Conservation (phyloP, 345 rosid species). For the Camelina sativa region DNA sequence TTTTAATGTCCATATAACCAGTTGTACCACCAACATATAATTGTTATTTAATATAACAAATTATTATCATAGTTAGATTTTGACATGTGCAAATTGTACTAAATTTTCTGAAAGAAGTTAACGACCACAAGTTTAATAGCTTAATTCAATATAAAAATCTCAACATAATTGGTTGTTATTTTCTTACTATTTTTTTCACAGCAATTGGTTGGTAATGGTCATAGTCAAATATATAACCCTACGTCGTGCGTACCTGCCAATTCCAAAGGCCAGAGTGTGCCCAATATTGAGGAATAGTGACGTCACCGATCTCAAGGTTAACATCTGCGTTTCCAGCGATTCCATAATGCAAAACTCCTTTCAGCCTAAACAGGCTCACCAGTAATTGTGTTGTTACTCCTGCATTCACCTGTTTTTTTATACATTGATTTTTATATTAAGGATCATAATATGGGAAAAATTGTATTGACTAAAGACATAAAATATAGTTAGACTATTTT, state of each 20-base stretch:
- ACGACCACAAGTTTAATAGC: background rate
- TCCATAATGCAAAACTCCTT: constrained; percentile 76
- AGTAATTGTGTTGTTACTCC: constrained; percentile 65
- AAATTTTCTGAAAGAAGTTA: background rate
- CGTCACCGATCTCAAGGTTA: constrained; percentile 64
- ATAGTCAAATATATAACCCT: background rate
- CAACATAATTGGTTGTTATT: background rate
- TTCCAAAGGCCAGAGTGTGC: constrained; percentile 81
- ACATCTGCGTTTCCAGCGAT: constrained; percentile 77
- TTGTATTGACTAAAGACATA: background rate
- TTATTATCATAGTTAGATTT: background rate
- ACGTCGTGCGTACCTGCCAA: constrained; percentile 59
- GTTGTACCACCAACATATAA: background rate
- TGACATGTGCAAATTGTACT: constrained; percentile 12
- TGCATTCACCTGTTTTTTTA: constrained; percentile 63
- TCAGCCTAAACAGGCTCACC: constrained; percentile 56
- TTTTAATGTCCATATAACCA: background rate
- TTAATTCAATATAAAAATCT: background rate
- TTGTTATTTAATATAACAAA: background rate
- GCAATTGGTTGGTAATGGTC: background rate
- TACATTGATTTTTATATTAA: background rate
- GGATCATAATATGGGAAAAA: background rate
- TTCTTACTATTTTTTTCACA: background rate
- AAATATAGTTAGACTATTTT: background rate
- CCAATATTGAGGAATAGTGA: constrained; percentile 67